Evolutionary conservation across 805 yeast species (phyloP).

Genomic region (Pichia heedii): DNA sequence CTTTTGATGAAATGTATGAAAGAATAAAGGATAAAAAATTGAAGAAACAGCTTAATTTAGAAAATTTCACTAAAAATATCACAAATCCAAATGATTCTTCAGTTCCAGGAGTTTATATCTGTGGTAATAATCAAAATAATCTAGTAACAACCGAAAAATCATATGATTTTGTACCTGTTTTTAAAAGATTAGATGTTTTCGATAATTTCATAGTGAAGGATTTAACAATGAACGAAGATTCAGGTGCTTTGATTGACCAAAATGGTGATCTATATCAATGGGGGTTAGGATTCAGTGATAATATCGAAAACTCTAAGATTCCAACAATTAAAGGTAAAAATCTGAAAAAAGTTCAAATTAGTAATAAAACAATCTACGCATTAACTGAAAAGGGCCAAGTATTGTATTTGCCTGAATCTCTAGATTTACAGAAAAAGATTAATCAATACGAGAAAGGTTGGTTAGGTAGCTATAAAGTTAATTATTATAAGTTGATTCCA

Average conservation of each 20-base stretch:
- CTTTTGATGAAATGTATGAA: constrained; percentile 33
- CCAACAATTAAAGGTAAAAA: constrained; percentile 40
- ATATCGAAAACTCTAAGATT: constrained; percentile 17
- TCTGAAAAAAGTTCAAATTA: constrained; percentile 35
- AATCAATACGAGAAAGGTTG: constrained; percentile 8
- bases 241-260: constrained; percentile 51
- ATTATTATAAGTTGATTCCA: constrained; percentile 13
- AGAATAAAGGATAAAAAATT: constrained; percentile 18
- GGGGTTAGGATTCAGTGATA: constrained; percentile 36
- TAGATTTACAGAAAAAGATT: constrained; percentile 15
- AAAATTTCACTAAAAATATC: constrained; percentile 16
- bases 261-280: constrained; percentile 72
- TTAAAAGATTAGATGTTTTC: constrained; percentile 54
- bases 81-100: constrained; percentile 30
- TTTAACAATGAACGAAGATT: constrained; percentile 40
- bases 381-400: constrained; percentile 41
- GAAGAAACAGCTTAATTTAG: constrained; percentile 14
- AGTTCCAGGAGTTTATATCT: constrained; percentile 51
- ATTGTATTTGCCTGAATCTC: constrained; percentile 26
- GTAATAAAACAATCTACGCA: constrained; percentile 47
- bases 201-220: constrained; percentile 51
- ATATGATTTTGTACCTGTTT: constrained; percentile 33
- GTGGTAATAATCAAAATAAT: constrained; percentile 46
- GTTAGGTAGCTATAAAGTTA: constrained; percentile 11
- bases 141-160: constrained; percentile 22